Evolutionary conservation across 1,284 basidiomycete species (phyloP).

Genomic region (Hymenochaete sp.): DNA sequence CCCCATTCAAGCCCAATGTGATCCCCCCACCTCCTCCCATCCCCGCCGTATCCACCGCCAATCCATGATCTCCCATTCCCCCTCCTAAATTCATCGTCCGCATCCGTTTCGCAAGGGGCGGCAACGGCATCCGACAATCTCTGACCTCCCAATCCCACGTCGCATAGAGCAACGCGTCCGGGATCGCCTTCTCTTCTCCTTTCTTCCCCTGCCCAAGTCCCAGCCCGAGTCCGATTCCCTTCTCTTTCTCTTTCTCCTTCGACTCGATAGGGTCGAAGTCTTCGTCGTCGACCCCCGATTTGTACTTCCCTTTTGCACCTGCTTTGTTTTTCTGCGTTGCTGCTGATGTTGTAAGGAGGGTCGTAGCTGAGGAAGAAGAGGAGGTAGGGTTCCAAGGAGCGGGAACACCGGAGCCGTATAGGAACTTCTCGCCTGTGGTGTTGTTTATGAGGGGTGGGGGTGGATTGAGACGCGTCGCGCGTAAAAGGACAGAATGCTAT

Average conservation of each 20-base stretch:
- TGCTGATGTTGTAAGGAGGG: too few species aligned
- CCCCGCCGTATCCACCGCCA: background rate
- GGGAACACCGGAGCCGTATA: slow-evolving; percentile 51
- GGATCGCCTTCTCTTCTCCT: too few species aligned
- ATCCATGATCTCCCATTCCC: background rate
- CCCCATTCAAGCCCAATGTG: background rate
- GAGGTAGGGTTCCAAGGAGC: slow-evolving; percentile 53
- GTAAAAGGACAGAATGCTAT: slow-evolving; percentile 45
- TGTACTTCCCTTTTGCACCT: slow-evolving; percentile 22
- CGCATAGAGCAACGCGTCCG: slow-evolving; percentile 60
- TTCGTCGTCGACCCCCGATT: slow-evolving; percentile 20
- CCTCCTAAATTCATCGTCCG: background rate
- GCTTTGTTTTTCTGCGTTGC: too few species aligned
- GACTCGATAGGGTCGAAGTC: background rate
- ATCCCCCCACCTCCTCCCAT: background rate
- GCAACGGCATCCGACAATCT: slow-evolving; percentile 46
- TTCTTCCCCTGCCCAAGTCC: too few species aligned
- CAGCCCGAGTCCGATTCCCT: slow-evolving; percentile 36
- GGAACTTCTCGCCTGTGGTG: slow-evolving; percentile 47
- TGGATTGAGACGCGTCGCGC: slow-evolving; percentile 55
- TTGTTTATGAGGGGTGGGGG: slow-evolving; percentile 43
- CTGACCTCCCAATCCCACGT: slow-evolving; percentile 72
- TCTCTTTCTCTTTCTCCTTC: slow-evolving; percentile 21
- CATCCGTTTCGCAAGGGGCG: slow-evolving; percentile 21
- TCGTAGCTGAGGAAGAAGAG: too few species aligned